phyloP scores from a whole-genome alignment of 768 basidiomycete genomes.

The Russula olivacea region DNA sequence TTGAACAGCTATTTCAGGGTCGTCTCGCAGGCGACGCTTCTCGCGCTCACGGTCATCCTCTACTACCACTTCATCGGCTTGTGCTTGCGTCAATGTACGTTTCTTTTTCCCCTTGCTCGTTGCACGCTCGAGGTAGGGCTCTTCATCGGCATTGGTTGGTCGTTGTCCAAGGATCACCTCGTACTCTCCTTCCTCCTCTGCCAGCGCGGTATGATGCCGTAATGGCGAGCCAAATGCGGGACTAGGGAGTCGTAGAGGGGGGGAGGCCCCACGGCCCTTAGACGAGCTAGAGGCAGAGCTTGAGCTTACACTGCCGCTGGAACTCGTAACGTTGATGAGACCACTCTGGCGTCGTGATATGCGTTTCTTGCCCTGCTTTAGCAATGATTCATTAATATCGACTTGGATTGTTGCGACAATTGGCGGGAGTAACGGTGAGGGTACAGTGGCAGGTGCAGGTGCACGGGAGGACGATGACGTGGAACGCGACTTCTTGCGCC shows the following conservation, averaged over 20 bases:
- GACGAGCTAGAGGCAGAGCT: slow-evolving; percentile 32
- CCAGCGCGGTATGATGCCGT: slow-evolving; percentile 48
- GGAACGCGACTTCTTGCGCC: slow-evolving; percentile 45
- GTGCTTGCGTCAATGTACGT: slow-evolving; percentile 39
- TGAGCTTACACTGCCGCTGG: slow-evolving; percentile 23
- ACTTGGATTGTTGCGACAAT: slow-evolving; percentile 27
- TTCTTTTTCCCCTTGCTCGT: slow-evolving; percentile 47
- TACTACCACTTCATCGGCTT: slow-evolving; percentile 29
- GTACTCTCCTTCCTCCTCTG: slow-evolving; percentile 51
- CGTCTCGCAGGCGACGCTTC: slow-evolving; percentile 36
- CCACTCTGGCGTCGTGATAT: slow-evolving; percentile 45
- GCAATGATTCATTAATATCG: slow-evolving; percentile 32
- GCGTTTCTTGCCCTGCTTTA: slow-evolving; percentile 33
- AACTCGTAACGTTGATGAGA: slow-evolving; percentile 37
- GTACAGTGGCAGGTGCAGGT: slow-evolving; percentile 39
- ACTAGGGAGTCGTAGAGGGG: slow-evolving; percentile 53
- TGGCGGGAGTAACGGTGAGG: slow-evolving; percentile 31
- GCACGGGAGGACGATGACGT: slow-evolving; percentile 35
- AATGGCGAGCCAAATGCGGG: slow-evolving; percentile 63
- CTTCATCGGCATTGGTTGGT: slow-evolving; percentile 35
- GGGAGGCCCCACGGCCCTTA: slow-evolving; percentile 32
- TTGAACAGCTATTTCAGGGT: slow-evolving; percentile 35
- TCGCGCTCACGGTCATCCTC: slow-evolving; percentile 29
- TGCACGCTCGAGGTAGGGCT: slow-evolving; percentile 34
- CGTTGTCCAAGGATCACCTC: slow-evolving; percentile 32